Percentiles rank a stretch among this genome's conserved stretches.
phyloP scores from a whole-genome alignment of 2,329 filamentous ascomycete species.

The Bretziella fagacearum region DNA sequence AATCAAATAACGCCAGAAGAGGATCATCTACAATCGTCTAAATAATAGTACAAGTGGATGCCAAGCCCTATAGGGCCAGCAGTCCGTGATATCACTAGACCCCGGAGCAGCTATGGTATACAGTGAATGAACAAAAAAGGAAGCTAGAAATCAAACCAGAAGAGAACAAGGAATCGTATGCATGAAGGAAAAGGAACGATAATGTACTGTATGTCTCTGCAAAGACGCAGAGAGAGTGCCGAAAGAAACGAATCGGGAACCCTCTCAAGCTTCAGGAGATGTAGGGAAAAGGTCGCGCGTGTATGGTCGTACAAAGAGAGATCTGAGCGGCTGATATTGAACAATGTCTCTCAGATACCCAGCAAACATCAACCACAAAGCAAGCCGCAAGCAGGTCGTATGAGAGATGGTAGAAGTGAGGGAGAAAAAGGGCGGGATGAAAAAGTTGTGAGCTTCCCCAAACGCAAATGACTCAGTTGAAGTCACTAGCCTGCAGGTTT shows the following conservation, averaged over 20 bases:
- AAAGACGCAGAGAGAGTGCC: too few relatives aligned
- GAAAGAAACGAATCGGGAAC: not conserved
- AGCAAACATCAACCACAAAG: not conserved
- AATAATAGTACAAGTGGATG: slow-evolving; percentile 13
- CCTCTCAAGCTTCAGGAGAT: not conserved
- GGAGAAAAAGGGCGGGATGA: not conserved
- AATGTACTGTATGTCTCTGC: not conserved
- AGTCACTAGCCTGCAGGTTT: slow-evolving; percentile 92
- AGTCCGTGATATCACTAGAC: not conserved
- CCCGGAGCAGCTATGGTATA: too few relatives aligned
- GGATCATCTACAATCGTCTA: slow-evolving; percentile 11
- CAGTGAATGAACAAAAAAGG: too few relatives aligned
- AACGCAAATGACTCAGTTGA: slow-evolving; percentile 27
- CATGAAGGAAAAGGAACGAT: not conserved
- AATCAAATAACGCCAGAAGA: slow-evolving; percentile 1
- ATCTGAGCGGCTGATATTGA: not conserved
- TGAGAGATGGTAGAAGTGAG: too few relatives aligned
- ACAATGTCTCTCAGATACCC: not conserved
- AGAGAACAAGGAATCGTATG: not conserved
- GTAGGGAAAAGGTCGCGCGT: not conserved
- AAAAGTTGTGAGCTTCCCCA: not conserved
- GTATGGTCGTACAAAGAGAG: not conserved
- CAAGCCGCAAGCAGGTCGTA: not conserved
- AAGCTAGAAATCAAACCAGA: not conserved
- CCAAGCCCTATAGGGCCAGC: not conserved